Evolutionary conservation across 2,329 filamentous ascomycete species (phyloP), one percentile per base, ranked within the genome.

Genomic region (Paraphaeosphaeria minitans): DNA sequence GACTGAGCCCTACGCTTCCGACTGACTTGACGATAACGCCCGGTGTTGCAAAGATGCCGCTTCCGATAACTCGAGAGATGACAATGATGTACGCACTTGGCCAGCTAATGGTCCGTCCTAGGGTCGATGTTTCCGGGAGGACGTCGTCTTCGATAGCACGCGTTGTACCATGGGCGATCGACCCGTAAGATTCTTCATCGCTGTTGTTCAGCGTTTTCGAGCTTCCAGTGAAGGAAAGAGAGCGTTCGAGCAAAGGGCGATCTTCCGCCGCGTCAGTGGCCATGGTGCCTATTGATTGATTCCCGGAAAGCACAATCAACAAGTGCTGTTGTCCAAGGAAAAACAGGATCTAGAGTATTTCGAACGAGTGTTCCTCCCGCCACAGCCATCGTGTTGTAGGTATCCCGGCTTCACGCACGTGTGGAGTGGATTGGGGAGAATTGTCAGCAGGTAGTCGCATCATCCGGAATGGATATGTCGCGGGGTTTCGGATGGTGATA

Each of bases 11-110:
- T 0, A 88, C 81, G 56, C 88, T 91, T 1, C 89, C 89, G 1
- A 87, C 85, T 0, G 85, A 83, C 39, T 85, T 83, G 3, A 90
- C 80, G 51, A 92, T 89, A 4, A 87, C 82, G 0, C 86, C 88
- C 0, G 87, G 89, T 0, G 88, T 90, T 0, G 89, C 88, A 67
- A 91, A 92, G 62, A 92, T 90, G 27, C 88, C 89, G 66, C 83
- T 88, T 13, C 88, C 88, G 31, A 91, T 87, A 6, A 91, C 87
- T 13, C 88, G 82, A 1, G 86, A 89, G 27, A 90, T 87, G 8
- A 89, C 85, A 21, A 90, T 80, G 55, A 90, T 87, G 70, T 87
- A 89, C 1, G 86, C 85, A 65, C 84, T 87, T 27, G 80, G 79
- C 86, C 87, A 89, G 57, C 78, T 83, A 51, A 90, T 82, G 16